These are phyloP conservation scores for Ogataea degrootiae DNA, from an alignment of 805 yeast species.

Conservation along the genomic window DNA sequence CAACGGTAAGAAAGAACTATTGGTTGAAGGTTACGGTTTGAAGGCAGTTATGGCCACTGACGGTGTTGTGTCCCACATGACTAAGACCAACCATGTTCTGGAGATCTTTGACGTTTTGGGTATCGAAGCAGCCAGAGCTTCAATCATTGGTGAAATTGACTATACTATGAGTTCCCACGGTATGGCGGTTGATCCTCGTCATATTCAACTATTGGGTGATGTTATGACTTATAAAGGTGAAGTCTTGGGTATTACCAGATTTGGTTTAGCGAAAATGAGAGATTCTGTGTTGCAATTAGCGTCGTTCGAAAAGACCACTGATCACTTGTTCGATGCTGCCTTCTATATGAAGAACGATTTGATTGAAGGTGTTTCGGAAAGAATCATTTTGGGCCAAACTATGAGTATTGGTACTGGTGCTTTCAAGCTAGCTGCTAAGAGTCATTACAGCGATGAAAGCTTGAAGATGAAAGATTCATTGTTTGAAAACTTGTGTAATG, in stretches of 20 bases:
- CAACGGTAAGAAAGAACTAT: conserved; percentile 79
- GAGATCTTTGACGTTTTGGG: conserved; percentile 90
- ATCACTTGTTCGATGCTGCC: conserved; percentile 96
- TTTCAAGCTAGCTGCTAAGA: conserved; percentile 71
- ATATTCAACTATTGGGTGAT: conserved; percentile 93
- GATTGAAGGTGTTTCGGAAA: conserved; percentile 96
- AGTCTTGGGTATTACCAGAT: conserved; percentile 95
- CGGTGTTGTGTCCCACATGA: conserved; percentile 86
- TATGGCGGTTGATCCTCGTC: conserved; percentile 99
- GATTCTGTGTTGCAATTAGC: conserved; percentile 96
- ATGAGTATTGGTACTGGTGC: conserved; percentile 98
- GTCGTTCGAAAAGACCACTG: conserved; percentile 96
- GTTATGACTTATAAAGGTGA: conserved; percentile 99
- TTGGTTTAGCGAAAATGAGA: conserved; percentile 97
- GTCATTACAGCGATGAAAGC: conserved; percentile 36
- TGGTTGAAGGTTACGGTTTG: conserved; percentile 97
- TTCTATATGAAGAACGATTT: conserved; percentile 95
- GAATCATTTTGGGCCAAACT: conserved; percentile 95
- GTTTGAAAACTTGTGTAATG: conserved; percentile 41
- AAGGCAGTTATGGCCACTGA: conserved; percentile 96
- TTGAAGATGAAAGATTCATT: conserved; percentile 38
- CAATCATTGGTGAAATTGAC: conserved; percentile 91
- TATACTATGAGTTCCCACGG: conserved; percentile 99
- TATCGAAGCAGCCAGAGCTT: conserved; percentile 94
- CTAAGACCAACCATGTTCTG: conserved; percentile 86